Conservation (phyloP, 257 asterid species). For the Nicotiana tabacum region DNA sequence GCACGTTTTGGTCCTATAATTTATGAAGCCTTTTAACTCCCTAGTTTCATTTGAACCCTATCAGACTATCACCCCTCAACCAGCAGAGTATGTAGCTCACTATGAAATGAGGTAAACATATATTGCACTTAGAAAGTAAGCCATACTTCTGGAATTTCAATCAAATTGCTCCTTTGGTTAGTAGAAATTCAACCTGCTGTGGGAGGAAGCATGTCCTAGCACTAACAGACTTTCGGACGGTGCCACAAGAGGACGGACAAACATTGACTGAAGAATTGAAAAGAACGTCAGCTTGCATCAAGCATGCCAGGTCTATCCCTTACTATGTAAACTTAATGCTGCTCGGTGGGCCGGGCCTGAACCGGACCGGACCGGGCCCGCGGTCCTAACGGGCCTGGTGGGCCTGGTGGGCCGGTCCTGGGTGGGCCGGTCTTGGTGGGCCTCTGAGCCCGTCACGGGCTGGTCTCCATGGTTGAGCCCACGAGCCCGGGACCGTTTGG, state of each 20-base stretch:
- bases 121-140: not conserved
- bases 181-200: not conserved
- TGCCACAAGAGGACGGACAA: not conserved
- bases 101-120: not conserved
- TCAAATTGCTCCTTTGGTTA: conserved; percentile 1
- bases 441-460: too few relatives aligned
- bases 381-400: too few relatives aligned
- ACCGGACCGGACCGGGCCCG: too few relatives aligned
- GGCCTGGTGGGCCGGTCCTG: too few relatives aligned
- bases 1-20: not conserved
- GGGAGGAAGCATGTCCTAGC: not conserved
- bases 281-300: not conserved
- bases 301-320: not conserved
- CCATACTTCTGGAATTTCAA: not conserved
- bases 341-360: too few relatives aligned
- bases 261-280: not conserved
- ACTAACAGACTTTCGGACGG: not conserved
- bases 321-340: not conserved
- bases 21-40: not conserved
- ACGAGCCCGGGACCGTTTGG: too few relatives aligned
- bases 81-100: not conserved
- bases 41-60: not conserved
- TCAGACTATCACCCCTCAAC: not conserved
- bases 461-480: too few relatives aligned
- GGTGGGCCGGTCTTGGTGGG: too few relatives aligned